Evolutionary conservation across 129 eudicot genomes (phyloP), one percentile per base, ranked within the genome.

Genomic region (Escallonia herrerae): DNA sequence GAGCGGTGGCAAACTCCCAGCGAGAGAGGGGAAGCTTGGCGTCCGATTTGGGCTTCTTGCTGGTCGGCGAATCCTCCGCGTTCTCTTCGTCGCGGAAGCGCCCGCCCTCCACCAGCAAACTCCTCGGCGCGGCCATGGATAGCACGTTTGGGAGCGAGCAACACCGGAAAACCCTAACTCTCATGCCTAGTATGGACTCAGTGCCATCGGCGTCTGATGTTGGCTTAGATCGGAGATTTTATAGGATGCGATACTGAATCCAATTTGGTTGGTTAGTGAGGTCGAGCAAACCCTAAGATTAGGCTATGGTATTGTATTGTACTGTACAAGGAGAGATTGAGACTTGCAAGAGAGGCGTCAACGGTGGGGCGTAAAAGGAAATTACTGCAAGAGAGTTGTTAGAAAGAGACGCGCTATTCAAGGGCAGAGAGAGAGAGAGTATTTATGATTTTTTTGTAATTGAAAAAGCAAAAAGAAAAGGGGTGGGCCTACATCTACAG

Each of bases 91-190:
- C 76, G 54, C 68, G 56, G 59, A 55, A 44, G 66, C 68, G 11
- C 42, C 82, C 84, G 22, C 76, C 59, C 8, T 79, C 96, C 10
- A 71, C 72, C 56, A 70, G 69, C 74, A 77, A 57, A 59, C 66
- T 74, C 84, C 96, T 80, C 55, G 91, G 89, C 73, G 89, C 95
- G 71, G 93, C 97, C 97, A 90, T 90, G 7, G 67, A 61, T n/a
- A 67, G 38, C 65, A 52, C 41, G 57, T 39, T 54, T 7, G 40
- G 45, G 7, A 43, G 38, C 51, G 68, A 56, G 12, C 73, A 38
- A 13, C 65, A 72, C 38, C 41, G 62, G 43, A 50, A 49, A 40
- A 7, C 55, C 9, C 15, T 53, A 78, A 59, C 46, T 41, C 52
- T 45, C 14, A 41, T 51, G 3, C 40, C 33, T 22, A 22, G 33